Evolutionary conservation across 306 rosid genomes (phyloP).

Genomic region (Trifolium pratense): DNA sequence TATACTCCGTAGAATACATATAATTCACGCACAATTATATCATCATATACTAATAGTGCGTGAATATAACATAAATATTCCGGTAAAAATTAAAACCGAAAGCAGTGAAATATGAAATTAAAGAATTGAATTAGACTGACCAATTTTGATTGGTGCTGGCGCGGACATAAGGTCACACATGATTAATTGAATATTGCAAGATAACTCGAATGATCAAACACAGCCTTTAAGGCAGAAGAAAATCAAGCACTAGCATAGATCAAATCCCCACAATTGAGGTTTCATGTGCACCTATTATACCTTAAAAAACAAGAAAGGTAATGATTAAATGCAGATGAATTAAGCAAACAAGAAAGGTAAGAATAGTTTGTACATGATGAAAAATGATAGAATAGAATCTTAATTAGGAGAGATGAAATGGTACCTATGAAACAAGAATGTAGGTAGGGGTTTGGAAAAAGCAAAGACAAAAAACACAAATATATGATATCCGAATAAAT

Average conservation of each 20-base stretch:
- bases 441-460: slow-evolving; percentile 39
- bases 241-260: slow-evolving; percentile 53
- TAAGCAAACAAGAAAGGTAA: not conserved
- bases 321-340: slow-evolving; percentile 21
- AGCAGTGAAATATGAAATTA: not conserved
- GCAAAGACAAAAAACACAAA: slow-evolving; percentile 38
- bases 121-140: not conserved
- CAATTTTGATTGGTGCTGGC: slow-evolving; percentile 30
- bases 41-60: not conserved
- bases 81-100: too few relatives aligned
- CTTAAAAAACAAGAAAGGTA: not conserved
- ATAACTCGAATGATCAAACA: slow-evolving; percentile 37
- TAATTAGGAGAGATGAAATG: not conserved
- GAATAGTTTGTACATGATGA: not conserved
- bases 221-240: slow-evolving; percentile 42
- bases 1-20: too few relatives aligned
- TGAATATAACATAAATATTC: too few relatives aligned
- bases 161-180: slow-evolving; percentile 68
- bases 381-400: not conserved
- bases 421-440: slow-evolving; percentile 56
- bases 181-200: slow-evolving; percentile 48
- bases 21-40: not conserved
- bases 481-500: slow-evolving; percentile 49
- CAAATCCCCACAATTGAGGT: slow-evolving; percentile 28
- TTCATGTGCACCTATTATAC: slow-evolving; percentile 43